Evolutionary conservation across 345 rosid genomes (phyloP).

Genomic region (Acer yangbiense): DNA sequence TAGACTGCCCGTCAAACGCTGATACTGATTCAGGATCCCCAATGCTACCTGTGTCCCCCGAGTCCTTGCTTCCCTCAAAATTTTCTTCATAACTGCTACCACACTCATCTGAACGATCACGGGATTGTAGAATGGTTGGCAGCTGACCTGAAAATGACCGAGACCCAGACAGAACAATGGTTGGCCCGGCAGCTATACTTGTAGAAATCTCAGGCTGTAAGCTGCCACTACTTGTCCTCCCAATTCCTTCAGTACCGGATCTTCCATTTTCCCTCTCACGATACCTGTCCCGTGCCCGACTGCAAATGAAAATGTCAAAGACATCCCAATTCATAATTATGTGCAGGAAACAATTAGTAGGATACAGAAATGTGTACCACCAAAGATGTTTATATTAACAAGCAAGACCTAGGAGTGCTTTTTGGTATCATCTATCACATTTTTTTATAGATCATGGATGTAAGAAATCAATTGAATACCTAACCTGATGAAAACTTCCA

Average conservation of each 20-base stretch:
- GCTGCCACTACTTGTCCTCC: conserved; percentile 41
- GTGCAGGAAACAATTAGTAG: not conserved
- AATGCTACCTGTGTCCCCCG: conserved; percentile 67
- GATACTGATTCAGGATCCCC: conserved; percentile 68
- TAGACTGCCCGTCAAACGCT: conserved; percentile 63
- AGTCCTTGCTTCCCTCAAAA: conserved; percentile 76
- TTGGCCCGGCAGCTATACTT: conserved; percentile 34
- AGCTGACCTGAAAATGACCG: conserved; percentile 64
- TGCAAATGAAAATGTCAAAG: conserved; percentile 28
- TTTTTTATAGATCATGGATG: conserved; percentile 1
- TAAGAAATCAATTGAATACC: not conserved
- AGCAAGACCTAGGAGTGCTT: not conserved
- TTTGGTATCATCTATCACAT: not conserved
- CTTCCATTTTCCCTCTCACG: conserved; percentile 83
- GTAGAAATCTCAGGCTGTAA: conserved; percentile 45
- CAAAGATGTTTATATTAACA: not conserved
- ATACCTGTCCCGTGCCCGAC: conserved; percentile 66
- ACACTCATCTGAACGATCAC: conserved; percentile 71
- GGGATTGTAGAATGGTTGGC: conserved; percentile 74
- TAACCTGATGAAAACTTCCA: not conserved
- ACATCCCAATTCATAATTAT: not conserved
- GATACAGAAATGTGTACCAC: not conserved
- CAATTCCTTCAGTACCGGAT: conserved; percentile 49
- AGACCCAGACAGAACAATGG: conserved; percentile 60
- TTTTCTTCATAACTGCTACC: conserved; percentile 72